These are phyloP conservation scores for Leucoagaricus sp. DNA, from an alignment of 1,284 basidiomycete species.

Conservation along the genomic window DNA sequence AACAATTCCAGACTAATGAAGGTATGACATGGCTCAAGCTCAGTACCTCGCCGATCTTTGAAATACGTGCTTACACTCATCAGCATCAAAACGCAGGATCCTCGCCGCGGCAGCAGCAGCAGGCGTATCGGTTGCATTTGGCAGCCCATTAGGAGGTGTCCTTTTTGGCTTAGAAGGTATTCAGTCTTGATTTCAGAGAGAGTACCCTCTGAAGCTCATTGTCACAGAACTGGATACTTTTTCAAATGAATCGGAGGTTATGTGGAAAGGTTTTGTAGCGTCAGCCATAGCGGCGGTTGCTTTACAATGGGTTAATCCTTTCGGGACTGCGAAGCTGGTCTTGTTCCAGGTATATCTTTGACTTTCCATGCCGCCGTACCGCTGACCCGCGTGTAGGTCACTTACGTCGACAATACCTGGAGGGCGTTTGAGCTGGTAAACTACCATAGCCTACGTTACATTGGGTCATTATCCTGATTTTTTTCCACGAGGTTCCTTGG, in stretches of 20 bases:
- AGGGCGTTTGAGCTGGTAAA: constrained; percentile 69
- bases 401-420: constrained; percentile 61
- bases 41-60: too few species aligned
- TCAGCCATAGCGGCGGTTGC: constrained; percentile 72
- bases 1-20: constrained; percentile 62
- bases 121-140: constrained; percentile 76
- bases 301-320: constrained; percentile 73
- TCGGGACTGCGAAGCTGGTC: constrained; percentile 74
- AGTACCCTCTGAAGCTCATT: not conserved
- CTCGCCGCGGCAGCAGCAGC: constrained; percentile 71
- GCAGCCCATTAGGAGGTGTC: constrained; percentile 75
- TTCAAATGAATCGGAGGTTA: constrained; percentile 67
- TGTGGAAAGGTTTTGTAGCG: constrained; percentile 78
- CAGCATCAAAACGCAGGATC: constrained; percentile 68
- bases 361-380: not conserved
- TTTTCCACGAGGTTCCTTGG: constrained; percentile 61
- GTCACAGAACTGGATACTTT: constrained; percentile 65
- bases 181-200: not conserved
- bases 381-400: constrained; percentile 46
- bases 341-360: constrained; percentile 54
- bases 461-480: not conserved
- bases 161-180: constrained; percentile 69
- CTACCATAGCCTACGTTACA: too few species aligned
- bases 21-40: constrained; percentile 33
- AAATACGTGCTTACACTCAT: too few species aligned